Percentiles rank a stretch among this genome's conserved stretches.
These are phyloP conservation scores for Acanthamoeba divionensis DNA, from an alignment of 208 protist genomes.

Conservation along the genomic window DNA sequence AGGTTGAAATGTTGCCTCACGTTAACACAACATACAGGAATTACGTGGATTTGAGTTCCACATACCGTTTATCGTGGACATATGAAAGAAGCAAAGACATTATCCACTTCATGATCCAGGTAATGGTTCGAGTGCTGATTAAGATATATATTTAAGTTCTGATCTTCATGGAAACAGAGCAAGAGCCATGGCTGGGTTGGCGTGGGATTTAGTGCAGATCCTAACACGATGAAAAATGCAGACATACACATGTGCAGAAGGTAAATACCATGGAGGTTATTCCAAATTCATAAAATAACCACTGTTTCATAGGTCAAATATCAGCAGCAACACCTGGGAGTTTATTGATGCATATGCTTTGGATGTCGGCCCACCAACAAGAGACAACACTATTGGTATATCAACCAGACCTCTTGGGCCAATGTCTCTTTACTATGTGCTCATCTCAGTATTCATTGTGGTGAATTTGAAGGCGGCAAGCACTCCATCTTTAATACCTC, in stretches of 20 bases:
- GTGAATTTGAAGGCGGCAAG: neutral
- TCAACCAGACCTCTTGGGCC: no score
- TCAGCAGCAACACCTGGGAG: neutral
- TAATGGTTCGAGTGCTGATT: neutral
- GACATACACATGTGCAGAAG: slow-evolving; percentile 11
- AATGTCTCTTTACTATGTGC: no score
- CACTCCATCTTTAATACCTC: neutral
- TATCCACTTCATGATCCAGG: slow-evolving; percentile 38
- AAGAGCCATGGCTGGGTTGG: slow-evolving; percentile 6
- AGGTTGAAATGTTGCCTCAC: no score
- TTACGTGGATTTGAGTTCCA: slow-evolving; percentile 5
- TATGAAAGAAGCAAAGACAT: neutral
- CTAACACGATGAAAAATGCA: no score
- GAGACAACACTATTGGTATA: neutral
- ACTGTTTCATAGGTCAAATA: no score
- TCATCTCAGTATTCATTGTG: neutral
- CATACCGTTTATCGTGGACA: slow-evolving; percentile 28
- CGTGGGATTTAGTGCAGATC: neutral
- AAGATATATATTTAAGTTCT: no score
- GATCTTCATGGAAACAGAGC: neutral
- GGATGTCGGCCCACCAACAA: slow-evolving; percentile 2
- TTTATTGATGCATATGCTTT: slow-evolving; percentile 38
- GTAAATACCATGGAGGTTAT: no score
- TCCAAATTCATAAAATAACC: no score
- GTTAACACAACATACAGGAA: neutral